Evolutionary conservation across 2,329 filamentous ascomycete genomes (phyloP).

Genomic region (Ceratocystis eucalypticola): DNA sequence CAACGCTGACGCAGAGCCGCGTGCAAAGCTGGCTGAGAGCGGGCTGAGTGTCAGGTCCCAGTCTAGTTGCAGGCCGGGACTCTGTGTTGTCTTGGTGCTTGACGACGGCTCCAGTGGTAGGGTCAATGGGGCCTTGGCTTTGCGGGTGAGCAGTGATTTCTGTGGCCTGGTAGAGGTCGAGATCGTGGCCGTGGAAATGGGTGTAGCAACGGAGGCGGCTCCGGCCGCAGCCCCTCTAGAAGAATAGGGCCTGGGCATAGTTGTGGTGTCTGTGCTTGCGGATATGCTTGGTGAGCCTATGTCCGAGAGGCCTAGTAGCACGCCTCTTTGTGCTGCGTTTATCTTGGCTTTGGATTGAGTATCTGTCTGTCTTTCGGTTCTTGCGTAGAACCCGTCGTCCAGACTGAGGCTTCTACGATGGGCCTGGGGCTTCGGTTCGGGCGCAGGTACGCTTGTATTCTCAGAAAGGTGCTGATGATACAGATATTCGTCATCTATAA

Average conservation of each 20-base stretch:
- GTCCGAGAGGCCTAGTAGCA: neutral
- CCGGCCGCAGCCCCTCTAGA: slow-evolving; percentile 1
- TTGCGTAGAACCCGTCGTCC: neutral
- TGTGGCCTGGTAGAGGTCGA: neutral
- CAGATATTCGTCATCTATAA: neutral
- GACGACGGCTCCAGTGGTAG: neutral
- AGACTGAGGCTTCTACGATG: neutral
- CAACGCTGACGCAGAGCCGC: slow-evolving; percentile 9
- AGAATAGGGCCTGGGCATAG: neutral
- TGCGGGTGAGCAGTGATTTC: neutral
- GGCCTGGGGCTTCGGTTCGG: neutral
- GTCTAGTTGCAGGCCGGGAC: slow-evolving; percentile 13
- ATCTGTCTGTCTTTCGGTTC: neutral
- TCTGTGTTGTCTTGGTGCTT: neutral
- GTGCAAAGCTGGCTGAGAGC: slow-evolving; percentile 16
- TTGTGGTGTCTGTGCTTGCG: neutral
- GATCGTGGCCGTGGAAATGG: neutral
- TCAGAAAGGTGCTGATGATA: neutral
- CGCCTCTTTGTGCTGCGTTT: neutral
- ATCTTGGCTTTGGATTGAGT: neutral
- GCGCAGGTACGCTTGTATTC: neutral
- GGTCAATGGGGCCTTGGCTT: slow-evolving; percentile 11
- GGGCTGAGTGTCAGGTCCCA: slow-evolving; percentile 18
- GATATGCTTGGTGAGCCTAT: too few species aligned
- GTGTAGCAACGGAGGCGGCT: neutral